phyloP scores from a whole-genome alignment of 768 basidiomycete species.

The Panaeolus cyanescens region DNA sequence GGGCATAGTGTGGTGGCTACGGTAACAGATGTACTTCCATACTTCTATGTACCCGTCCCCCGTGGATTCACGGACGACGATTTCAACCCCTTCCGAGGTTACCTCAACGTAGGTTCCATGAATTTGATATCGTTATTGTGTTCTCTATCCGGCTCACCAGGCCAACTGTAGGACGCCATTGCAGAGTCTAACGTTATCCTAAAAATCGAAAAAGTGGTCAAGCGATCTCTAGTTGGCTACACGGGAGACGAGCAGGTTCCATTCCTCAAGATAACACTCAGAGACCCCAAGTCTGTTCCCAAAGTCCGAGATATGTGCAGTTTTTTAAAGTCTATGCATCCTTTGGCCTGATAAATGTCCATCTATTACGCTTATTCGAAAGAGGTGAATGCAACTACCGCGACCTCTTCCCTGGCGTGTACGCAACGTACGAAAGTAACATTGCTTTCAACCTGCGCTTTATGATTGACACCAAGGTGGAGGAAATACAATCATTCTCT shows the following conservation, averaged over 20 bases:
- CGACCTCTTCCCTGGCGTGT: constrained; percentile 52
- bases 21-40: constrained; percentile 83
- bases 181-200: constrained; percentile 41
- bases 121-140: constrained; percentile 1
- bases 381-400: constrained; percentile 70
- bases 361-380: constrained; percentile 66
- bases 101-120: constrained; percentile 68
- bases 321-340: background rate
- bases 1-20: constrained; percentile 90
- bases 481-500: background rate
- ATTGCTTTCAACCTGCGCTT: constrained; percentile 89
- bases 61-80: constrained; percentile 78
- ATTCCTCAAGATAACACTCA: constrained; percentile 84
- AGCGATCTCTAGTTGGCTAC: constrained; percentile 87
- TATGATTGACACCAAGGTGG: constrained; percentile 96
- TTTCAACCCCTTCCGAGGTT: constrained; percentile 58
- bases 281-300: constrained; percentile 75
- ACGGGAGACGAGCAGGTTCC: constrained; percentile 74
- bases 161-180: constrained; percentile 29
- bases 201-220: constrained; percentile 58
- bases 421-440: constrained; percentile 91
- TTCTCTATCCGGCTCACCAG: background rate
- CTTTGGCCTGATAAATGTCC: constrained; percentile 7
- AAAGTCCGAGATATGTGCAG: constrained; percentile 87
- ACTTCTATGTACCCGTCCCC: constrained; percentile 91